These are phyloP conservation scores for Onygena corvina DNA, from an alignment of 2,329 filamentous ascomycete species.

Conservation along the genomic window DNA sequence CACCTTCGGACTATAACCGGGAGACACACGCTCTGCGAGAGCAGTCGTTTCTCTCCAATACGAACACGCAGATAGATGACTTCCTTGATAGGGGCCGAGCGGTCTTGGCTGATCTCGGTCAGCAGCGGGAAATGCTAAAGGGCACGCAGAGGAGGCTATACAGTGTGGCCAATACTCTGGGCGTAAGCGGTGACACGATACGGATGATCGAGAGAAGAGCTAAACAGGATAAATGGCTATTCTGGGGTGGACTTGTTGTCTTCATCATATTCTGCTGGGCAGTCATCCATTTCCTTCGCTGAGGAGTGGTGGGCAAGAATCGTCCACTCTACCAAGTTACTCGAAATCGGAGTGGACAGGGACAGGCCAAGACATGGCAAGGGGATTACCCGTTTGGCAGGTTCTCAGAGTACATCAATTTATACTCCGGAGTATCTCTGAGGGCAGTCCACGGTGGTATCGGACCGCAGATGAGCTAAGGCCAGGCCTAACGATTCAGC, in stretches of 20 bases:
- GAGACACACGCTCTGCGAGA: slow-evolving; percentile 79
- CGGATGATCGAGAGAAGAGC: slow-evolving; percentile 88
- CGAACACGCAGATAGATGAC: slow-evolving; percentile 78
- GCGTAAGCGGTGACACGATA: slow-evolving; percentile 89
- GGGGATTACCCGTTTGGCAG: too few relatives aligned
- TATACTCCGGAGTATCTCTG: too few relatives aligned
- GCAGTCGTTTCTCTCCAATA: slow-evolving; percentile 72
- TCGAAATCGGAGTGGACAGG: too few relatives aligned
- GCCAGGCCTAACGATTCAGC: too few relatives aligned
- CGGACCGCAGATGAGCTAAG: too few relatives aligned
- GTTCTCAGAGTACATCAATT: too few relatives aligned
- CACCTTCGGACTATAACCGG: slow-evolving; percentile 48
- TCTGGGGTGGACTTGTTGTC: slow-evolving; percentile 69
- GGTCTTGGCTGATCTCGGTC: slow-evolving; percentile 73
- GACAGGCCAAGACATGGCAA: too few relatives aligned
- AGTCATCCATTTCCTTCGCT: slow-evolving; percentile 73
- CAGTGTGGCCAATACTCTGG: slow-evolving; percentile 84
- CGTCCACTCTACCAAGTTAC: too few relatives aligned
- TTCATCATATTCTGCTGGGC: slow-evolving; percentile 91
- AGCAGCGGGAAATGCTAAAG: slow-evolving; percentile 91
- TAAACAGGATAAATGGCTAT: slow-evolving; percentile 96
- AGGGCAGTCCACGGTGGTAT: too few relatives aligned
- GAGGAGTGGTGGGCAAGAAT: too few relatives aligned
- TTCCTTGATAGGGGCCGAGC: slow-evolving; percentile 85
- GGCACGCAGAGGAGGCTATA: slow-evolving; percentile 84